Evolutionary conservation across 208 protist species (phyloP).

Genomic region (Crithidia mellificae): DNA sequence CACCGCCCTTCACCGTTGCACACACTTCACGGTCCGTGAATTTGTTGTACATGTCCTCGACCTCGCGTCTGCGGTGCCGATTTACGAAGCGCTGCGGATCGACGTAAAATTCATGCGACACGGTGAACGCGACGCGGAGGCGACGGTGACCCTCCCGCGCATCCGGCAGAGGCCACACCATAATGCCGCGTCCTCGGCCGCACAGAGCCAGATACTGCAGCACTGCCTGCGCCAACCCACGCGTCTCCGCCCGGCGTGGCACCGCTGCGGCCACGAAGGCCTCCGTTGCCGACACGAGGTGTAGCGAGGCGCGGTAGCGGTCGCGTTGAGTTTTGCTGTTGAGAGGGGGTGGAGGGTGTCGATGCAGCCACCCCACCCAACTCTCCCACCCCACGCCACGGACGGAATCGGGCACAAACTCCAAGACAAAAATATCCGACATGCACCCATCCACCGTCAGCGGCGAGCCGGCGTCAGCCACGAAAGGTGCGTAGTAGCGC

Average conservation of each 20-base stretch:
- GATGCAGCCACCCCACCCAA: not conserved
- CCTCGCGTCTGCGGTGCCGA: not conserved
- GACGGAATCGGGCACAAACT: constrained; percentile 20
- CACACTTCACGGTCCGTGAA: no score
- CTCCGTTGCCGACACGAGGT: constrained; percentile 5
- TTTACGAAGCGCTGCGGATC: not conserved
- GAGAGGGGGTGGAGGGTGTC: not conserved
- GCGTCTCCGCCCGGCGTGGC: not conserved
- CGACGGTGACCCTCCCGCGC: constrained; percentile 8
- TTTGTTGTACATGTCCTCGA: not conserved
- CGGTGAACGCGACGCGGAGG: constrained; percentile 22
- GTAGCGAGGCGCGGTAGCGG: not conserved
- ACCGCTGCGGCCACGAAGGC: not conserved
- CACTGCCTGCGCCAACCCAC: not conserved
- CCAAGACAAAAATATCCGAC: constrained; percentile 49
- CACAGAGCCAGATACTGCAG: not conserved
- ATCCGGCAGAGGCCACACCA: constrained; percentile 26
- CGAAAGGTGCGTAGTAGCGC: constrained; percentile 31
- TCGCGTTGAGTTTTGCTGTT: not conserved
- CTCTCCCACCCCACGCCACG: not conserved
- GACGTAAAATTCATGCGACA: constrained; percentile 22
- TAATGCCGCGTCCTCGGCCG: constrained; percentile 5
- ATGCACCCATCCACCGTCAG: constrained; percentile 34
- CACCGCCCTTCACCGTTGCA: no score
- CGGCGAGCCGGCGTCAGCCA: constrained; percentile 21